Percentiles rank a stretch among this genome's conserved stretches.
Conservation (phyloP, 305 asterid species). For the Petunia hybrid region DNA sequence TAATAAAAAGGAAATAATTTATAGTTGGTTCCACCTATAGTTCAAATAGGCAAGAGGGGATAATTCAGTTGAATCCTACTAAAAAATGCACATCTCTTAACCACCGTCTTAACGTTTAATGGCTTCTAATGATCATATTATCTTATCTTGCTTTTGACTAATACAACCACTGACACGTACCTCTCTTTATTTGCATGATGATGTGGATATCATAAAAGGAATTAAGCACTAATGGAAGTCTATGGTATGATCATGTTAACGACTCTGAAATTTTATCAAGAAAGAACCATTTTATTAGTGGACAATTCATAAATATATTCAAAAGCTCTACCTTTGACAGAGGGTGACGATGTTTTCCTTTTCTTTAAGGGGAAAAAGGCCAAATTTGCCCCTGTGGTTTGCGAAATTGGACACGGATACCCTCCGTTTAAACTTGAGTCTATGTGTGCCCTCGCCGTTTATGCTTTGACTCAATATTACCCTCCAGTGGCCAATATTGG, state of each 20-base stretch:
- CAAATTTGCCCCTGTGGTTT: too few species aligned
- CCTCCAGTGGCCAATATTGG: too few species aligned
- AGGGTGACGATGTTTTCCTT: background rate
- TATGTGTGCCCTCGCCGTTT: too few species aligned
- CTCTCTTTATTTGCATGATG: background rate
- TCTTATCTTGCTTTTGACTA: conserved; percentile 45
- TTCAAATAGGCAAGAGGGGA: conserved; percentile 31
- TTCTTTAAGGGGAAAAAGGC: too few species aligned
- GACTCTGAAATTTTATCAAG: background rate
- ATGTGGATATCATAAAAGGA: conserved; percentile 11
- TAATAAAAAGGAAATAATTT: background rate
- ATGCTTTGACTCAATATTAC: too few species aligned
- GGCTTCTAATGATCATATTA: conserved; percentile 29
- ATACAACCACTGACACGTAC: conserved; percentile 33
- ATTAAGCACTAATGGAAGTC: background rate
- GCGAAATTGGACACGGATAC: too few species aligned
- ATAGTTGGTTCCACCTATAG: conserved; percentile 38
- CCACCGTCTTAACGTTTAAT: conserved; percentile 41
- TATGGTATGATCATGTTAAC: background rate
- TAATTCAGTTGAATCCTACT: conserved; percentile 48
- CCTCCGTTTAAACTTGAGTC: too few species aligned
- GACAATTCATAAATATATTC: background rate
- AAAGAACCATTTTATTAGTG: background rate
- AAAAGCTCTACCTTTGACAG: background rate
- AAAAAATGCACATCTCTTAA: conserved; percentile 41